Conservation (phyloP, 2,329 filamentous ascomycete genomes). For the Mariannaea elegans region DNA sequence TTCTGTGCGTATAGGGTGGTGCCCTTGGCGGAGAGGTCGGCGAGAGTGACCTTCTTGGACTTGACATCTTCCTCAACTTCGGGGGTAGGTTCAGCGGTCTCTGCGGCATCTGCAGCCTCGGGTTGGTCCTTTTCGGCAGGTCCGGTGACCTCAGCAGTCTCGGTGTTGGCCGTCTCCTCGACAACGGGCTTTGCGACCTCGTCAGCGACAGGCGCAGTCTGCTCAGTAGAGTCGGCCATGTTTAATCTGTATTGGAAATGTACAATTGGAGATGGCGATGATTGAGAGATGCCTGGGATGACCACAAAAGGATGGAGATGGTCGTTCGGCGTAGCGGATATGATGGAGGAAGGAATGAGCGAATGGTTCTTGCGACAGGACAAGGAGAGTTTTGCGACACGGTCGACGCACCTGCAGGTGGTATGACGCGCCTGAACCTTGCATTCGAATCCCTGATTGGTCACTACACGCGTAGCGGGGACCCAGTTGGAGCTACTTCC, state of each 20-base stretch:
- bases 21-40: conserved; percentile 82
- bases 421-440: conserved; percentile 32
- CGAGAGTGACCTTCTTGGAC: conserved; percentile 71
- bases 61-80: conserved; percentile 55
- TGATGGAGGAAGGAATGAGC: conserved; percentile 1
- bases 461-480: conserved; percentile 2
- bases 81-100: conserved; percentile 10
- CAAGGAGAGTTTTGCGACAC: conserved; percentile 33
- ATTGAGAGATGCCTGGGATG: neutral
- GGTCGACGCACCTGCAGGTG: conserved; percentile 25
- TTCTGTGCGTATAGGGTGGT: conserved; percentile 88
- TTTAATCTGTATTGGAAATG: conserved; percentile 7
- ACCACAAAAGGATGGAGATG: neutral
- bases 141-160: conserved; percentile 22
- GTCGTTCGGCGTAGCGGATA: neutral
- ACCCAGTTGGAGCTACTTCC: neutral
- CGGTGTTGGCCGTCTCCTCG: conserved; percentile 24
- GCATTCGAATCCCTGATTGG: conserved; percentile 30
- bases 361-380: conserved; percentile 7
- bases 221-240: conserved; percentile 45
- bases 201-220: conserved; percentile 34
- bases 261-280: conserved; percentile 2
- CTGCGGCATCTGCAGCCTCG: conserved; percentile 32
- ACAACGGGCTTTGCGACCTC: conserved; percentile 26
- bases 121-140: conserved; percentile 26